Conservation (phyloP, 352 stramenopile species). For the Globisporangium carolinianum region DNA sequence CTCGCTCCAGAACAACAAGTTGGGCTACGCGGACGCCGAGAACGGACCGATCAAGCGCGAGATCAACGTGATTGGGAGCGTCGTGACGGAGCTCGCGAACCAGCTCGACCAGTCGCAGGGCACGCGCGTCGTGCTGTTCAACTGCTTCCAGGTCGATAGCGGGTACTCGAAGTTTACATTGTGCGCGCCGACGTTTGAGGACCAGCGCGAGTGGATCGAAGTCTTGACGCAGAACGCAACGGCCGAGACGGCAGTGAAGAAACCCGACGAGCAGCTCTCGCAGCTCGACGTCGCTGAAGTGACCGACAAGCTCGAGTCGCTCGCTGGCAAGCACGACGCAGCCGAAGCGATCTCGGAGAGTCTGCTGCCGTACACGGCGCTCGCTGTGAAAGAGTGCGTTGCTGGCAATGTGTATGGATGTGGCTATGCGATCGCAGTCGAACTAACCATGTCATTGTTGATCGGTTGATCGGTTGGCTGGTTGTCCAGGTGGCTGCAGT, state of each 20-base stretch:
- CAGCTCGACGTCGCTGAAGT: conserved; percentile 72
- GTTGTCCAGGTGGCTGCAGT: conserved; percentile 65
- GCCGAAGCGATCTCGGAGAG: conserved; percentile 58
- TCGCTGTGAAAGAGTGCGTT: conserved; percentile 85
- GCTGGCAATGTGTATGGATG: not conserved
- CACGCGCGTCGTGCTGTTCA: conserved; percentile 76
- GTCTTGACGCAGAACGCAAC: conserved; percentile 81
- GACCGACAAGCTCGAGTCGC: conserved; percentile 64
- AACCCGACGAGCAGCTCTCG: conserved; percentile 62
- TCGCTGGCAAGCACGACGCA: conserved; percentile 72
- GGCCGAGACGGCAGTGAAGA: conserved; percentile 70
- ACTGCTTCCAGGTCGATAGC: conserved; percentile 83
- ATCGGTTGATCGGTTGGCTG: not conserved
- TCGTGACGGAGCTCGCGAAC: conserved; percentile 77
- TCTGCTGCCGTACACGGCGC: conserved; percentile 71
- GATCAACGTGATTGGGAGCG: conserved; percentile 81
- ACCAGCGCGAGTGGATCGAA: conserved; percentile 87
- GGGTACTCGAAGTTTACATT: conserved; percentile 80
- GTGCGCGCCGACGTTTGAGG: conserved; percentile 78
- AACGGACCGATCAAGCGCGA: conserved; percentile 82
- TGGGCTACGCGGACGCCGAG: conserved; percentile 75
- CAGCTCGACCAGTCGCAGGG: conserved; percentile 86
- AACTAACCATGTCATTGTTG: conserved; percentile 9
- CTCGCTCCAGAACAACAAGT: conserved; percentile 83
- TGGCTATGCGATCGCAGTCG: not conserved